Conservation (phyloP, 2,329 filamentous ascomycete genomes). For the Phyllosticta citrichinensis region DNA sequence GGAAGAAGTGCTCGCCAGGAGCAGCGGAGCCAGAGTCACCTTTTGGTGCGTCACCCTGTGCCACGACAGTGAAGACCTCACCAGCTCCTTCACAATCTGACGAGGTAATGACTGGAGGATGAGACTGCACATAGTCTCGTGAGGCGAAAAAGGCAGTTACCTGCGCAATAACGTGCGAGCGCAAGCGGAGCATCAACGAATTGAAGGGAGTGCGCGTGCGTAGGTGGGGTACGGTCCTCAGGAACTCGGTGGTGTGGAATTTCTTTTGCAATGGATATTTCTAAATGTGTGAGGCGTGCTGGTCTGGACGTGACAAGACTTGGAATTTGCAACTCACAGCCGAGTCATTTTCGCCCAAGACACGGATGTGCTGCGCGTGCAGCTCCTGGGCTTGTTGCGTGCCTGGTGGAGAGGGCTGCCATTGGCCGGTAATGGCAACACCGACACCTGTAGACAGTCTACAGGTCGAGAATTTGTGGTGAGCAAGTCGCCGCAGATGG, state of each 20-base stretch:
- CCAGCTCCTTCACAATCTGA: slow-evolving; percentile 96
- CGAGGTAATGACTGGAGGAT: slow-evolving; percentile 89
- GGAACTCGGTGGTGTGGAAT: slow-evolving; percentile 80
- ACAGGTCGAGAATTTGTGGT: slow-evolving; percentile 7
- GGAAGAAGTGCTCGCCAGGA: slow-evolving; percentile 56
- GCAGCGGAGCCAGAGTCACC: slow-evolving; percentile 7
- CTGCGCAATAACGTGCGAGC: slow-evolving; percentile 67
- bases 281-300: neutral
- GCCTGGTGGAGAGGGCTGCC: slow-evolving; percentile 58
- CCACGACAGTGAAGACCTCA: slow-evolving; percentile 69
- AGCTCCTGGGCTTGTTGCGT: slow-evolving; percentile 70
- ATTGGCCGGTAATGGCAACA: slow-evolving; percentile 66
- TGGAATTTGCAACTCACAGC: slow-evolving; percentile 46
- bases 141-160: slow-evolving; percentile 66
- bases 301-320: neutral
- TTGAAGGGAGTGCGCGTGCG: slow-evolving; percentile 74
- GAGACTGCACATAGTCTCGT: slow-evolving; percentile 67
- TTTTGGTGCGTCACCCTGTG: slow-evolving; percentile 18
- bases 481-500: neutral
- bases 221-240: slow-evolving; percentile 81
- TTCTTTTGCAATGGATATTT: slow-evolving; percentile 82
- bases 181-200: slow-evolving; percentile 66
- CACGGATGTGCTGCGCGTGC: slow-evolving; percentile 55
- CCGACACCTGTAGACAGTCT: slow-evolving; percentile 77
- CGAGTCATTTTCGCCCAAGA: slow-evolving; percentile 70